phyloP scores from a whole-genome alignment of 208 protist genomes.

The Herpetomonas tarakana region DNA sequence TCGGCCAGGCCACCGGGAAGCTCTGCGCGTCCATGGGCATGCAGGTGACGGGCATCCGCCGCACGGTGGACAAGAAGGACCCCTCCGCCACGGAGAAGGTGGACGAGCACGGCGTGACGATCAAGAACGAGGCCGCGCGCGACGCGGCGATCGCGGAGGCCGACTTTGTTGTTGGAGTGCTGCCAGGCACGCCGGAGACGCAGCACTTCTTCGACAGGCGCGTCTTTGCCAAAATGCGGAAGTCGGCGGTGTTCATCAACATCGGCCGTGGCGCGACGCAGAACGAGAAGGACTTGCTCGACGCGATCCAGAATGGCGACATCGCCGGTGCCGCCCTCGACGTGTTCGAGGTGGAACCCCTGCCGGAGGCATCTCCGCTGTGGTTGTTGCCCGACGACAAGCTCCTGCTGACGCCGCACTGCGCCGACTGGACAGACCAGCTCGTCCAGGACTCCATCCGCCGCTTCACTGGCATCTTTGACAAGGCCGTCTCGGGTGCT shows the following conservation, averaged over 20 bases:
- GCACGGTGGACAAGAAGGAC: constrained; percentile 19
- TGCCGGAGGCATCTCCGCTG: constrained; percentile 51
- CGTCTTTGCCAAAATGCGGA: constrained; percentile 78
- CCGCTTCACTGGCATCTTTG: constrained; percentile 30
- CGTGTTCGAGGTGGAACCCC: constrained; percentile 79
- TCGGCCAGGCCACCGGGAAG: constrained; percentile 53
- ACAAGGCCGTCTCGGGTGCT: constrained; percentile 13
- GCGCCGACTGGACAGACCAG: constrained; percentile 43
- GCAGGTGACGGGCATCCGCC: constrained; percentile 70
- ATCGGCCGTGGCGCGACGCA: constrained; percentile 78
- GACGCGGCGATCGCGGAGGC: constrained; percentile 59
- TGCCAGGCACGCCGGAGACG: constrained; percentile 67
- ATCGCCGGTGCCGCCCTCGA: constrained; percentile 78
- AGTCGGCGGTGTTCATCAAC: constrained; percentile 79
- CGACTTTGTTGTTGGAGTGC: constrained; percentile 82
- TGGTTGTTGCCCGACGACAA: constrained; percentile 69
- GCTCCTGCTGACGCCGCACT: constrained; percentile 62
- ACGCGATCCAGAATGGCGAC: constrained; percentile 49
- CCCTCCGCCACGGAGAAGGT: constrained; percentile 1
- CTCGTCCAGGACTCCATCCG: constrained; percentile 14
- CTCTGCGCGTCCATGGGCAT: constrained; percentile 52
- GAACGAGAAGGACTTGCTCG: constrained; percentile 57
- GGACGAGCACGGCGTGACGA: constrained; percentile 58
- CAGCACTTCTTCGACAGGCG: constrained; percentile 77
- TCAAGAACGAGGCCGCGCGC: constrained; percentile 37